These are phyloP conservation scores for Phytophthora brassicae DNA, from an alignment of 352 stramenopile genomes.

Conservation along the genomic window DNA sequence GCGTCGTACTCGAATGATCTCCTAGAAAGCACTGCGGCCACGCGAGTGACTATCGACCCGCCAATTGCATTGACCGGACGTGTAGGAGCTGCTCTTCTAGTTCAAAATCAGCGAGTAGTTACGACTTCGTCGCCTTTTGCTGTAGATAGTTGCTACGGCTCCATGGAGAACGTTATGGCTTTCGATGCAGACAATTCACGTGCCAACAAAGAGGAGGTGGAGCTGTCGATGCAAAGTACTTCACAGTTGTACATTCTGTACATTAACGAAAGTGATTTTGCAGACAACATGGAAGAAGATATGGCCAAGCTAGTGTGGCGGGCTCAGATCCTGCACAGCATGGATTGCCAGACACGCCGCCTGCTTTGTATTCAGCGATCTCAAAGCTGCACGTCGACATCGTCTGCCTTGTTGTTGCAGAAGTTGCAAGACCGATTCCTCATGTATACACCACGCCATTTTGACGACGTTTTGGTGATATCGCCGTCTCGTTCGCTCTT, in stretches of 20 bases:
- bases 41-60: constrained; percentile 24
- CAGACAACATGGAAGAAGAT: not conserved
- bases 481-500: constrained; percentile 11
- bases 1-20: constrained; percentile 75
- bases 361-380: constrained; percentile 35
- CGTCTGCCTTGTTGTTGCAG: constrained; percentile 17
- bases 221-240: not conserved
- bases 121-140: constrained; percentile 39
- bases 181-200: not conserved
- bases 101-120: constrained; percentile 44
- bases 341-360: constrained; percentile 25
- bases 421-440: constrained; percentile 18
- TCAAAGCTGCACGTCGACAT: constrained; percentile 2
- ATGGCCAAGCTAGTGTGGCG: constrained; percentile 21
- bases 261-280: constrained; percentile 29
- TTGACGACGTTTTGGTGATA: constrained; percentile 24
- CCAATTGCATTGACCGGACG: constrained; percentile 23
- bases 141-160: constrained; percentile 5
- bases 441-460: constrained; percentile 5
- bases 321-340: constrained; percentile 30
- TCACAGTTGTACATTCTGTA: constrained; percentile 37
- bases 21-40: constrained; percentile 26
- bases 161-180: not conserved
- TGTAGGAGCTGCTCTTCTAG: constrained; percentile 38
- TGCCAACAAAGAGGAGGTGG: not conserved